A percentile compares a stretch with the other conserved stretches of the same genome.
These are phyloP conservation scores for Porogramme epimiltina DNA, from an alignment of 1,284 basidiomycete species.

Conservation along the genomic window DNA sequence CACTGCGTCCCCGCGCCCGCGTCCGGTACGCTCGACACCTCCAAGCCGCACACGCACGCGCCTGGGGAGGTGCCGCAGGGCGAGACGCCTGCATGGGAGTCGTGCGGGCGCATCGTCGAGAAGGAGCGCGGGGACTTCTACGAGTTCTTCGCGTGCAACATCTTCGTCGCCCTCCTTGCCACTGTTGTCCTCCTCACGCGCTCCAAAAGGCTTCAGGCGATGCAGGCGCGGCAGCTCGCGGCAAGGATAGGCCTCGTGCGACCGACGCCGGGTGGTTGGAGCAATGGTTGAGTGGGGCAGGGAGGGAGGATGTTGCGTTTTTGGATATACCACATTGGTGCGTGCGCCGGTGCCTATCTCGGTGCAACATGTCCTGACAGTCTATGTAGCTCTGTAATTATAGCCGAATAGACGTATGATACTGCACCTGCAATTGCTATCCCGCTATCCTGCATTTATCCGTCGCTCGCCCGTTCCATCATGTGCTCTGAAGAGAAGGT, in stretches of 20 bases:
- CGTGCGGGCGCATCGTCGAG: slow-evolving; percentile 81
- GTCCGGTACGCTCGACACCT: slow-evolving; percentile 22
- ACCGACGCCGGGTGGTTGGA: slow-evolving; percentile 29
- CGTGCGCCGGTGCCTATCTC: neutral
- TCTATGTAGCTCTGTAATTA: slow-evolving; percentile 4
- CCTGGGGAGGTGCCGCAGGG: slow-evolving; percentile 38
- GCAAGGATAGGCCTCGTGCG: slow-evolving; percentile 74
- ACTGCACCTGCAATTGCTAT: slow-evolving; percentile 7
- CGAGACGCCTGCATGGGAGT: slow-evolving; percentile 85
- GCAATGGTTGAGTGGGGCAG: slow-evolving; percentile 12
- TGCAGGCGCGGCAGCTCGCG: slow-evolving; percentile 80
- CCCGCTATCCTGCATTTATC: neutral
- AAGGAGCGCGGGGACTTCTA: slow-evolving; percentile 84
- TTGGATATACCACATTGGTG: slow-evolving; percentile 10
- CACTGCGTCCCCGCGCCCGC: slow-evolving; percentile 61
- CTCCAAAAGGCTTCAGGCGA: slow-evolving; percentile 64
- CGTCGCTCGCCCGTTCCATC: neutral
- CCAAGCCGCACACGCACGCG: slow-evolving; percentile 13
- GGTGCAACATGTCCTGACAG: neutral
- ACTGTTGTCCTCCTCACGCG: slow-evolving; percentile 68
- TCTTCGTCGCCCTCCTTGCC: slow-evolving; percentile 69
- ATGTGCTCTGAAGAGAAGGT: neutral
- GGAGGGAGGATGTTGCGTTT: neutral
- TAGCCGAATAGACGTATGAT: slow-evolving; percentile 6
- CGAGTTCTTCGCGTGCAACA: slow-evolving; percentile 85